Conservation (phyloP, 73 alveolate species). For the Paramecium caudatum region DNA sequence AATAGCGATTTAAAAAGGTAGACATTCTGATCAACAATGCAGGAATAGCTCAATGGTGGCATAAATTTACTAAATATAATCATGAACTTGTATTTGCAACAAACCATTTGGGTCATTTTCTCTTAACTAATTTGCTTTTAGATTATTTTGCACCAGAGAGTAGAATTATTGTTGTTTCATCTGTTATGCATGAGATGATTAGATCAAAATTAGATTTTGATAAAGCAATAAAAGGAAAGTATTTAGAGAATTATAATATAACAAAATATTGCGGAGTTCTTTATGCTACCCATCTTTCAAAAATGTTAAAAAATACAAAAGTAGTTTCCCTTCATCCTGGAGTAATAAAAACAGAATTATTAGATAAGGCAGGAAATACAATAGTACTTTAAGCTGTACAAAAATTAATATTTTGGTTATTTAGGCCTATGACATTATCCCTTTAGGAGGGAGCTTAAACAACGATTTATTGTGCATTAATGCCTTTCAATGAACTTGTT, state of each 20-base stretch:
- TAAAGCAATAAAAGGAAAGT: constrained; percentile 51
- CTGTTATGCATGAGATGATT: constrained; percentile 56
- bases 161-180: constrained; percentile 68
- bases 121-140: constrained; percentile 32
- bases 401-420: neutral
- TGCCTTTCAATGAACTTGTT: constrained; percentile 10
- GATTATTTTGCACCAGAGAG: constrained; percentile 16
- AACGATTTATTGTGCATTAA: constrained; percentile 4
- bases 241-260: constrained; percentile 60
- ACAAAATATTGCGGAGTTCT: constrained; percentile 68
- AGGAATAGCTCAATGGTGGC: constrained; percentile 64
- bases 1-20: neutral
- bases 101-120: constrained; percentile 74
- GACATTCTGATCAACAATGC: constrained; percentile 76
- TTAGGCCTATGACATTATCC: constrained; percentile 38
- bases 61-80: constrained; percentile 40
- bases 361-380: constrained; percentile 37
- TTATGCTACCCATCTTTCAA: neutral
- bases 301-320: constrained; percentile 28
- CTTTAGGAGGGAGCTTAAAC: constrained; percentile 41
- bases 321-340: constrained; percentile 76
- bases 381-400: neutral
- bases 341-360: constrained; percentile 70
- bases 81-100: constrained; percentile 69
- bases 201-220: constrained; percentile 37